Evolutionary conservation across 345 rosid species (phyloP), one percentile per base, ranked within the genome.

Genomic region (Brassica cretica): DNA sequence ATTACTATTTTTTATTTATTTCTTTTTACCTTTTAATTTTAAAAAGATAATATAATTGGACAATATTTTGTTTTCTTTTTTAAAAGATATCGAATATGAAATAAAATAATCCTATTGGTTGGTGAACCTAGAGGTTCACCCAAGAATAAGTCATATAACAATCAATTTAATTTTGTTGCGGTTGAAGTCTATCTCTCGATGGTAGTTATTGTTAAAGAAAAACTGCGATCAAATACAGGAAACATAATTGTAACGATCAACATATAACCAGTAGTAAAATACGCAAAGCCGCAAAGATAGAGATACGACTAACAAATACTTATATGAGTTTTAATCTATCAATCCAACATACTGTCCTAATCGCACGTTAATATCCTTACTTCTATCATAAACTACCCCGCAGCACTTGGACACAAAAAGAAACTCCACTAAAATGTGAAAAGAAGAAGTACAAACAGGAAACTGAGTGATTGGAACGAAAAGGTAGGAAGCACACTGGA

Each of bases 401-500:
- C 15, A 27, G 37, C 64, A 68, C 63, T 69, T 32, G n/a, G 8
- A 46, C 56, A 51, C 19, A 51, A 51, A 49, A 5, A 15, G 19
- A 51, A 5, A 64, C 24, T 73, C 61, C 39, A 29, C 66, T 11
- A 64, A 27, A 71, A 59, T 73, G 74, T 73, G 77, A 73, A 73
- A 78, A 60, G 73, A 78, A 60, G 73, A 66, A 60, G 73, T 60
- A 66, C 63, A 64, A 68, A 78, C 5, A 59, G 41, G 68, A 44
- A 59, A 78, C 16, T 30, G 24, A 21, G 44, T 73, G 82, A 78
- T 73, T 60, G 70, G 35, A 66, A 66, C 66, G 32, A 46, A 78
- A 78, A 78, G 73, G 70, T 73, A 49, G 77, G 77, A 60, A 25
- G 71, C 82, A 78, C 77, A 73, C 55, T 59, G 33, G 8, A 37